Evolutionary conservation across 805 yeast species (phyloP).

Genomic region (Kregervanrija fluxuum): DNA sequence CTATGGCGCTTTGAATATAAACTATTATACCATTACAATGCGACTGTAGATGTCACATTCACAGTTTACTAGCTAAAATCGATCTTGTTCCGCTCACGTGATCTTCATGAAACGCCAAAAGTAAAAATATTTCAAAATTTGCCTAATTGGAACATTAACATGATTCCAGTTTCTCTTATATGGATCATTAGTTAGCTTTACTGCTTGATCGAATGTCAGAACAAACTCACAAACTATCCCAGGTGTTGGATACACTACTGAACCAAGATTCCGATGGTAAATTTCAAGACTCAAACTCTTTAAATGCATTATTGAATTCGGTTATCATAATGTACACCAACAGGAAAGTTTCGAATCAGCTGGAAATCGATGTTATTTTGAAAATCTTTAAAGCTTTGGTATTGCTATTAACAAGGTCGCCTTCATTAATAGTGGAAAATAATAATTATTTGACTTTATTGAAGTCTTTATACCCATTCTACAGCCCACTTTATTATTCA

Average conservation of each 20-base stretch:
- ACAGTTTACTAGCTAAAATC: too few relatives aligned
- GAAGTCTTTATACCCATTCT: conserved; percentile 18
- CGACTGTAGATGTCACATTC: too few relatives aligned
- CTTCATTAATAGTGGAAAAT: conserved; percentile 19
- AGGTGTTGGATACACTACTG: conserved; percentile 22
- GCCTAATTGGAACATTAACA: too few relatives aligned
- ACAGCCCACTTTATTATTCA: conserved; percentile 19
- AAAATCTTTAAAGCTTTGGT: conserved; percentile 25
- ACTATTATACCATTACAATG: too few relatives aligned
- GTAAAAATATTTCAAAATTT: too few relatives aligned
- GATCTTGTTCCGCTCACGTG: too few relatives aligned
- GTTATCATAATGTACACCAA: conserved; percentile 23
- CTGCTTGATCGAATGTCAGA: conserved; percentile 2
- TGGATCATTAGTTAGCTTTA: too few relatives aligned
- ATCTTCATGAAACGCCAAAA: too few relatives aligned
- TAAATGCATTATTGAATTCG: conserved; percentile 22
- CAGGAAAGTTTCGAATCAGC: conserved; percentile 5
- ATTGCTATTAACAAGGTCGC: conserved; percentile 16
- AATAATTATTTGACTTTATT: conserved; percentile 15
- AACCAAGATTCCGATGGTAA: conserved; percentile 20
- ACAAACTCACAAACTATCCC: conserved; percentile 20
- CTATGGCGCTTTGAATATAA: too few relatives aligned
- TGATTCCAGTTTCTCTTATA: too few relatives aligned
- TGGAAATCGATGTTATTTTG: conserved; percentile 14
- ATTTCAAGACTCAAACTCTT: conserved; percentile 22